phyloP scores from a whole-genome alignment of 2,329 filamentous ascomycete species.

The Fusarium miscanthi region DNA sequence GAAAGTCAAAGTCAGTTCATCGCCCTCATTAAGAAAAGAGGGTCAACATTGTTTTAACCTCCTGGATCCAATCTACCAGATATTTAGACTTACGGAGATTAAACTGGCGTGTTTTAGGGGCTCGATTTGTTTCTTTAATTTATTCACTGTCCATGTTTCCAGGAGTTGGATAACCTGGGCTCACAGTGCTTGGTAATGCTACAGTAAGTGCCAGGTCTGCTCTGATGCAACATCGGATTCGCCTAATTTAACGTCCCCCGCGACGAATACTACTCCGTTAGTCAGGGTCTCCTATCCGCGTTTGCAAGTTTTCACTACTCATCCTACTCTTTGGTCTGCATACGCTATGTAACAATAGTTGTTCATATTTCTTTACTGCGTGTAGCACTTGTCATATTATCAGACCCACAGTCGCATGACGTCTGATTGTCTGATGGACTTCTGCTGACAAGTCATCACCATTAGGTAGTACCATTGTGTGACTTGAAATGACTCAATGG shows the following conservation, averaged over 20 bases:
- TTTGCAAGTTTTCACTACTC: background rate
- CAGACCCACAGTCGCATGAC: no score
- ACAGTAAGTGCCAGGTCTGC: background rate
- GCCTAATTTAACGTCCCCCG: background rate
- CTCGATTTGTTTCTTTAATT: background rate
- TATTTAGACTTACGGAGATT: background rate
- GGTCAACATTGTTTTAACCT: background rate
- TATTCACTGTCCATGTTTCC: background rate
- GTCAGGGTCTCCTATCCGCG: background rate
- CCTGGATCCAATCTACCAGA: background rate
- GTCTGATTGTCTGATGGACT: background rate
- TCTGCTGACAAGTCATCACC: background rate
- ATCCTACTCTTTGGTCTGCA: background rate
- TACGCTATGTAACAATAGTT: background rate
- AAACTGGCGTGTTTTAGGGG: background rate
- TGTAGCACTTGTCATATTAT: background rate
- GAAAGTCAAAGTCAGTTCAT: constrained; percentile 1
- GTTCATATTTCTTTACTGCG: background rate
- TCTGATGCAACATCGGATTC: constrained; percentile 1
- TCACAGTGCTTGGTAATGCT: background rate
- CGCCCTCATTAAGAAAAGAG: background rate
- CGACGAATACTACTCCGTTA: background rate
- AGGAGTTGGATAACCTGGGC: background rate
- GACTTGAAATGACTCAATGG: background rate
- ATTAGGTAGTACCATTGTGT: background rate